Evolutionary conservation across 139 green algal genomes (phyloP).

Genomic region (Desmodesmus armatus): DNA sequence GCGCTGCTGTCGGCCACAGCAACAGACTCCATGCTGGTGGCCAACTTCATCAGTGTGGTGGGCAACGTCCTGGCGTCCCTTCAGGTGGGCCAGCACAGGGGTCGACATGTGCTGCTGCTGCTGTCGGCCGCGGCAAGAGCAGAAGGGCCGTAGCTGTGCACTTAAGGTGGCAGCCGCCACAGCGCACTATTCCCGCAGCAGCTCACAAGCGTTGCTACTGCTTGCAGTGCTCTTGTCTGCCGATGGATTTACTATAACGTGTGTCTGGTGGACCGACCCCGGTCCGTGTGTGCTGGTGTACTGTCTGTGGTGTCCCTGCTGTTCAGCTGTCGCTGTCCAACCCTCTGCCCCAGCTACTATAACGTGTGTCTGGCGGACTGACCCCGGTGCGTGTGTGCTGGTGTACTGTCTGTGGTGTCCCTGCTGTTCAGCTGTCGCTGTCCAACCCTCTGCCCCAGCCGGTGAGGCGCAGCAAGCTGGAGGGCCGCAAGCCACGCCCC

Average conservation of each 20-base stretch:
- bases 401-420: not conserved
- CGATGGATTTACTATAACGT: not conserved
- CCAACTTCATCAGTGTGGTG: constrained; percentile 58
- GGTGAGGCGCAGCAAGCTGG: constrained; percentile 52
- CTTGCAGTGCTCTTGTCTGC: not conserved
- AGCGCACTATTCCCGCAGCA: too few species aligned
- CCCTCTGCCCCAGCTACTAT: constrained; percentile 50
- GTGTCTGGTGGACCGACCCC: too few species aligned
- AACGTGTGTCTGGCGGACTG: too few species aligned
- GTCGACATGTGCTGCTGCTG: too few species aligned
- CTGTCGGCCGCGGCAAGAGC: too few species aligned
- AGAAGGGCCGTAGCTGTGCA: not conserved
- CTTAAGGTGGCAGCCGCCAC: too few species aligned
- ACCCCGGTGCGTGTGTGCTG: not conserved
- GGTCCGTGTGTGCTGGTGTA: not conserved
- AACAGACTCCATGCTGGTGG: constrained; percentile 55
- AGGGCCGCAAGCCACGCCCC: constrained; percentile 43
- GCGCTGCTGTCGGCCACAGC: constrained; percentile 51
- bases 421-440: constrained; percentile 49
- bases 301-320: not conserved
- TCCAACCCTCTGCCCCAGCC: constrained; percentile 59
- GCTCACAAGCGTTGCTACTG: too few species aligned
- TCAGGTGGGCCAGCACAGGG: constrained; percentile 36
- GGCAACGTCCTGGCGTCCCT: constrained; percentile 44
- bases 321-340: constrained; percentile 57